A percentile compares a stretch with the other conserved stretches of the same genome.
Evolutionary conservation across 164 flowering plant species (phyloP).

Genomic region (Sedum album): DNA sequence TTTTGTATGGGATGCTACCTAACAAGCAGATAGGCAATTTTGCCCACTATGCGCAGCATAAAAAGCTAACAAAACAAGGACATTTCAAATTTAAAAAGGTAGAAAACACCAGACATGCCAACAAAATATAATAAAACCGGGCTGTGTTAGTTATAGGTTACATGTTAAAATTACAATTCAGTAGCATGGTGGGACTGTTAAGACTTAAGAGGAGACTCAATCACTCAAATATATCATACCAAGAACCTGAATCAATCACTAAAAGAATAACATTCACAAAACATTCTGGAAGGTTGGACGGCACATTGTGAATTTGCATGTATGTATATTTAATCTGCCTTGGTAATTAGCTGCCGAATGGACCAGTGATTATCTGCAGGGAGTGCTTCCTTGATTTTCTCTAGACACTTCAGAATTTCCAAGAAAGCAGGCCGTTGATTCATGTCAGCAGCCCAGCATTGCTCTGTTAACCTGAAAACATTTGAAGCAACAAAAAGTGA

Average conservation of each 20-base stretch:
- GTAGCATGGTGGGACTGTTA: no score
- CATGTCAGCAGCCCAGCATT: slow-evolving; percentile 91
- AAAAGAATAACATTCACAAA: neutral
- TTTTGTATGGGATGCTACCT: no score
- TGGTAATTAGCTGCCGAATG: slow-evolving; percentile 33
- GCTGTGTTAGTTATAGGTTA: neutral
- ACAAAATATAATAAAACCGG: neutral
- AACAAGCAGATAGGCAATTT: no score
- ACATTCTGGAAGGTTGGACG: neutral
- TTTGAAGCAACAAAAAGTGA: neutral
- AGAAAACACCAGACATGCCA: neutral
- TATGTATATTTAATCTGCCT: no score
- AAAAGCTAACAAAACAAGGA: neutral
- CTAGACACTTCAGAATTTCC: slow-evolving; percentile 82
- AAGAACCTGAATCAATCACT: neutral
- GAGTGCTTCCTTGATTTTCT: slow-evolving; percentile 65
- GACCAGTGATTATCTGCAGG: slow-evolving; percentile 73
- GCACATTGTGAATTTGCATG: neutral
- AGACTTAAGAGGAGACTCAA: neutral
- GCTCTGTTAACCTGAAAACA: slow-evolving; percentile 54
- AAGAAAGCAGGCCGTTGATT: slow-evolving; percentile 76
- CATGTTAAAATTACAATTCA: no score
- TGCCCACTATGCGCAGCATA: neutral
- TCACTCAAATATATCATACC: no score
- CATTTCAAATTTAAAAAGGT: neutral